Evolutionary conservation across 2,329 filamentous ascomycete genomes (phyloP).

Genomic region (Colletotrichum phormii): DNA sequence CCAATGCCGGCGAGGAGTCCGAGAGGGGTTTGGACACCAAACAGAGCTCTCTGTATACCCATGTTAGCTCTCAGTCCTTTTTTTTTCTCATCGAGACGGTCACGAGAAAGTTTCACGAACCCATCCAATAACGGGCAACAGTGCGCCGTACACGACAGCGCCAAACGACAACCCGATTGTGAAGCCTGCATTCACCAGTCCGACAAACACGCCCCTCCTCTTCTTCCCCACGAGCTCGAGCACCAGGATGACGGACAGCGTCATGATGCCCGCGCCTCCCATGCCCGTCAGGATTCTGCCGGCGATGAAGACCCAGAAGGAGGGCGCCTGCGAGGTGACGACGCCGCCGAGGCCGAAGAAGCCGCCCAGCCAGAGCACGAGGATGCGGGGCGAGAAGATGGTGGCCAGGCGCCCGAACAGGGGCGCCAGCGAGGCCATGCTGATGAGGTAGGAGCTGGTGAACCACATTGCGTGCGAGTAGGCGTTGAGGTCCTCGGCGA

Average conservation of each 20-base stretch:
- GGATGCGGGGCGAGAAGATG: slow-evolving; percentile 77
- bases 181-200: slow-evolving; percentile 78
- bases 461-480: slow-evolving; percentile 84
- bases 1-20: slow-evolving; percentile 70
- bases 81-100: background rate
- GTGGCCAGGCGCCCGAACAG: slow-evolving; percentile 78
- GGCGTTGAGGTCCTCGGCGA: slow-evolving; percentile 79
- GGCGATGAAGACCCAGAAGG: slow-evolving; percentile 72
- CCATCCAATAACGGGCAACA: slow-evolving; percentile 76
- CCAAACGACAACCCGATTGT: slow-evolving; percentile 79
- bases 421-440: slow-evolving; percentile 73
- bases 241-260: slow-evolving; percentile 79
- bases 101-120: slow-evolving; percentile 48
- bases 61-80: slow-evolving; percentile 24
- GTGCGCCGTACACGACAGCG: slow-evolving; percentile 75
- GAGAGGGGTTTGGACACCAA: slow-evolving; percentile 77
- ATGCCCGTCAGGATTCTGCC: slow-evolving; percentile 76
- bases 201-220: slow-evolving; percentile 78
- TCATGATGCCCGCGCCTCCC: slow-evolving; percentile 79
- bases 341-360: slow-evolving; percentile 71
- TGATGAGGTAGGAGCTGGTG: slow-evolving; percentile 78
- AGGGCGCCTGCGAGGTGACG: slow-evolving; percentile 70
- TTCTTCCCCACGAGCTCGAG: slow-evolving; percentile 78
- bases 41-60: slow-evolving; percentile 71
- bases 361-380: slow-evolving; percentile 71